phyloP scores from a whole-genome alignment of 805 yeast genomes.

The Metschnikowia orientalis region DNA sequence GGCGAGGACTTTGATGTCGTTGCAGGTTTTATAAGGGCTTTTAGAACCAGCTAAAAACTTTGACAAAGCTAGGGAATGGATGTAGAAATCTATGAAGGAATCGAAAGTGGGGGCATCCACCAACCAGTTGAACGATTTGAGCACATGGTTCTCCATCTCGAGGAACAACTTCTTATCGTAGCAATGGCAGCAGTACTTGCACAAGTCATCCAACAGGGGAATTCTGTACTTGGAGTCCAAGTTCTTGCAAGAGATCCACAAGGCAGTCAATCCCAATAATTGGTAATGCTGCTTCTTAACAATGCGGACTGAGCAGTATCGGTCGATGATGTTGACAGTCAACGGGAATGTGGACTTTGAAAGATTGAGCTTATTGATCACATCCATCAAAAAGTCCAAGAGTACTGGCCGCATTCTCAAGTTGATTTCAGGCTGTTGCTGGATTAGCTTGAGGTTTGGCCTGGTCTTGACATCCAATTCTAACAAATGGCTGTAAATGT shows the following conservation, averaged over 20 bases:
- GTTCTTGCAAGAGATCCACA: constrained; percentile 45
- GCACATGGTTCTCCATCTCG: constrained; percentile 65
- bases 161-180: constrained; percentile 53
- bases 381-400: constrained; percentile 43
- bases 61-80: constrained; percentile 32
- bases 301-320: constrained; percentile 42
- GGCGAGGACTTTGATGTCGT: constrained; percentile 52
- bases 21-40: constrained; percentile 24
- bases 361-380: constrained; percentile 37
- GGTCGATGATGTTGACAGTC: constrained; percentile 42
- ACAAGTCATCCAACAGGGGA: constrained; percentile 48
- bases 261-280: constrained; percentile 39
- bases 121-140: constrained; percentile 62
- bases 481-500: constrained; percentile 35
- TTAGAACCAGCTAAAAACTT: constrained; percentile 27
- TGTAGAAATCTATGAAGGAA: constrained; percentile 54
- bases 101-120: constrained; percentile 60
- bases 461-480: constrained; percentile 20
- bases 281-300: constrained; percentile 45
- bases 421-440: constrained; percentile 45
- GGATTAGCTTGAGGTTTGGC: constrained; percentile 30
- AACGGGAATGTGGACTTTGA: constrained; percentile 40
- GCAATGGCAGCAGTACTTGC: constrained; percentile 55
- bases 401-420: constrained; percentile 41
- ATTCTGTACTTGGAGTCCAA: constrained; percentile 55